These are phyloP conservation scores for Leccinum colubrinum DNA, from an alignment of 1,284 basidiomycete species.

Conservation along the genomic window DNA sequence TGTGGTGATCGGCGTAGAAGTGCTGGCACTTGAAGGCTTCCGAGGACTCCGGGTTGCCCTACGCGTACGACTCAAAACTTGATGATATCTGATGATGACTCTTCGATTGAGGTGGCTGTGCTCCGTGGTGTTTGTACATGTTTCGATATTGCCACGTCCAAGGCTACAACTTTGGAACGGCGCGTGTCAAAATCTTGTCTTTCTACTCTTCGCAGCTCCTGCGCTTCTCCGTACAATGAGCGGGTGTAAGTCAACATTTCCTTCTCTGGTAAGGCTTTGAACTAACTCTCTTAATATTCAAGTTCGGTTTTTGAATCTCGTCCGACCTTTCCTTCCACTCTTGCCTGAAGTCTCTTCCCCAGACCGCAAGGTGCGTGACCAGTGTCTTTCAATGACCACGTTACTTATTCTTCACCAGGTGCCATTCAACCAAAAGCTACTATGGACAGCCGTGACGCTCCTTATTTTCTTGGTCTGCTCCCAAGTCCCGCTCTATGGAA, in stretches of 20 bases:
- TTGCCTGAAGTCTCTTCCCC: conserved; percentile 95
- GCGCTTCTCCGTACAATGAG: conserved; percentile 33
- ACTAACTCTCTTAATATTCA: not conserved
- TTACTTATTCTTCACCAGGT: conserved; percentile 49
- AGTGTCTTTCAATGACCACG: conserved; percentile 4
- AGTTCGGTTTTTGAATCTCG: conserved; percentile 94
- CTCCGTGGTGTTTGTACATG: conserved; percentile 23
- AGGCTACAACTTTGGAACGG: conserved; percentile 15
- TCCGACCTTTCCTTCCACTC: conserved; percentile 92
- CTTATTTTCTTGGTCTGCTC: conserved; percentile 98
- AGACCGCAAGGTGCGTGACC: conserved; percentile 78
- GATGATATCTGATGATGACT: not conserved
- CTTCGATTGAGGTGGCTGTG: conserved; percentile 21
- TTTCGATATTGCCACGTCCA: conserved; percentile 35
- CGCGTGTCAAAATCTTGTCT: conserved; percentile 17
- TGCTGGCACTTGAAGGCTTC: not conserved
- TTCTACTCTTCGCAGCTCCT: conserved; percentile 16
- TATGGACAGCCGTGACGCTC: conserved; percentile 97
- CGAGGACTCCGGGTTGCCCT: not conserved
- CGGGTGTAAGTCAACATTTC: conserved; percentile 33
- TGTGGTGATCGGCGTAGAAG: not conserved
- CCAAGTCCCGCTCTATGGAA: conserved; percentile 94
- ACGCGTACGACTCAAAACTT: not conserved
- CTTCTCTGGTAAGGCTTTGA: conserved; percentile 26
- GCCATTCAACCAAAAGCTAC: conserved; percentile 93